Percentiles rank a stretch among this genome's conserved stretches.
These are phyloP conservation scores for Coemansia sp. DNA, from an alignment of 192 early-diverging fungal genomes.

Conservation along the genomic window DNA sequence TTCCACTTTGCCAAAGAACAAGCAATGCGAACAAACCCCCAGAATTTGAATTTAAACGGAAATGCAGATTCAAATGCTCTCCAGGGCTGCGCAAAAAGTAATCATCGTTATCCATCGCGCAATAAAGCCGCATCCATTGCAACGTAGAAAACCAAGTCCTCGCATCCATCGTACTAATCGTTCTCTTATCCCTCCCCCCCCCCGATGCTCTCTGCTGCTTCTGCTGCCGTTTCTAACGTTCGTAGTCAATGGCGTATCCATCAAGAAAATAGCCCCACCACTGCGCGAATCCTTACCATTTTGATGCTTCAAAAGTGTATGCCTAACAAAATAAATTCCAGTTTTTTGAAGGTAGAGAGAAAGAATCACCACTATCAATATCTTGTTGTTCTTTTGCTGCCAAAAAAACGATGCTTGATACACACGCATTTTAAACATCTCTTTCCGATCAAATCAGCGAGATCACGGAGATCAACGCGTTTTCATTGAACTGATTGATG, in stretches of 20 bases:
- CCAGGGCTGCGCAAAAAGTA: no score
- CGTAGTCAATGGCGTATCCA: conserved; percentile 9
- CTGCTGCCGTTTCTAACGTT: not conserved
- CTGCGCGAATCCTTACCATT: conserved; percentile 18
- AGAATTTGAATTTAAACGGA: not conserved
- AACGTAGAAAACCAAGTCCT: no score
- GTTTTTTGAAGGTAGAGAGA: conserved; percentile 8
- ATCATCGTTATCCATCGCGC: not conserved
- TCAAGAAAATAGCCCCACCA: not conserved
- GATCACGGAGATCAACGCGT: not conserved
- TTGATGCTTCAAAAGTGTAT: conserved; percentile 12
- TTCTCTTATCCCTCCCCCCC: not conserved
- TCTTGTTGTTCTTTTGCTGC: not conserved
- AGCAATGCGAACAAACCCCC: not conserved
- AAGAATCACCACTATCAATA: not conserved
- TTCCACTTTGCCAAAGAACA: not conserved
- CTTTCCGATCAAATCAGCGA: not conserved
- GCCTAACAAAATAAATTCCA: conserved; percentile 7
- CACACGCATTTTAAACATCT: no score
- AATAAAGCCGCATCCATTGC: no score
- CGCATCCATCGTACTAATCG: not conserved
- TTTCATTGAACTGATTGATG: not conserved
- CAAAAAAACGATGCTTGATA: not conserved
- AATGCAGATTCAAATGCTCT: no score
- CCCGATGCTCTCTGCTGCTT: not conserved